Evolutionary conservation across 2,329 filamentous ascomycete species (phyloP).

Genomic region (Septoria linicola): DNA sequence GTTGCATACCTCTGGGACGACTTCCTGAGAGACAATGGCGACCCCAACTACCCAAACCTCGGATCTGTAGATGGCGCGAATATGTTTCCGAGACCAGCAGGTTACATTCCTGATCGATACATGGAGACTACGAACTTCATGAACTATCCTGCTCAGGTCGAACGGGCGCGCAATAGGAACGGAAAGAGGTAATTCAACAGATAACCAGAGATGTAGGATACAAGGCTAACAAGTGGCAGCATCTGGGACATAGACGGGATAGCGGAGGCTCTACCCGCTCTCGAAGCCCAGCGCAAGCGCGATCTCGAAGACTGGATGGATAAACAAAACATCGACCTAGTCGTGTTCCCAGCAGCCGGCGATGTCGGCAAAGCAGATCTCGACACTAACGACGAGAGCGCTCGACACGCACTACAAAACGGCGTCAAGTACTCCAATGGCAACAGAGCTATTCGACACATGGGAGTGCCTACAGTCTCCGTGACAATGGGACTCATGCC

Average conservation of each 20-base stretch:
- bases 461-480: slow-evolving; percentile 56
- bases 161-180: slow-evolving; percentile 30
- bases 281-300: slow-evolving; percentile 51
- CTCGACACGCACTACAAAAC: slow-evolving; percentile 47
- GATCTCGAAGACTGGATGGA: slow-evolving; percentile 56
- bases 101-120: slow-evolving; percentile 42
- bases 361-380: slow-evolving; percentile 53
- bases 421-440: slow-evolving; percentile 57
- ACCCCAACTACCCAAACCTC: slow-evolving; percentile 42
- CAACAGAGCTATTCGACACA: slow-evolving; percentile 53
- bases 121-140: slow-evolving; percentile 44
- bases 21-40: slow-evolving; percentile 48
- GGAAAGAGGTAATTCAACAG: slow-evolving; percentile 21
- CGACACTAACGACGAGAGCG: slow-evolving; percentile 40
- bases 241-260: slow-evolving; percentile 48
- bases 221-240: slow-evolving; percentile 7
- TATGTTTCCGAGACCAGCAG: slow-evolving; percentile 41
- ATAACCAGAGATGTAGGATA: too few species aligned
- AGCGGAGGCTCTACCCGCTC: slow-evolving; percentile 44
- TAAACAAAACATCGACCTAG: slow-evolving; percentile 43
- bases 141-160: slow-evolving; percentile 39
- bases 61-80: slow-evolving; percentile 42
- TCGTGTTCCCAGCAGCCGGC: slow-evolving; percentile 53
- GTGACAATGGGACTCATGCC: slow-evolving; percentile 55
- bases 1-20: slow-evolving; percentile 55